These are phyloP conservation scores for Coleophoma crateriformis DNA, from an alignment of 2,329 filamentous ascomycete species.

Conservation along the genomic window DNA sequence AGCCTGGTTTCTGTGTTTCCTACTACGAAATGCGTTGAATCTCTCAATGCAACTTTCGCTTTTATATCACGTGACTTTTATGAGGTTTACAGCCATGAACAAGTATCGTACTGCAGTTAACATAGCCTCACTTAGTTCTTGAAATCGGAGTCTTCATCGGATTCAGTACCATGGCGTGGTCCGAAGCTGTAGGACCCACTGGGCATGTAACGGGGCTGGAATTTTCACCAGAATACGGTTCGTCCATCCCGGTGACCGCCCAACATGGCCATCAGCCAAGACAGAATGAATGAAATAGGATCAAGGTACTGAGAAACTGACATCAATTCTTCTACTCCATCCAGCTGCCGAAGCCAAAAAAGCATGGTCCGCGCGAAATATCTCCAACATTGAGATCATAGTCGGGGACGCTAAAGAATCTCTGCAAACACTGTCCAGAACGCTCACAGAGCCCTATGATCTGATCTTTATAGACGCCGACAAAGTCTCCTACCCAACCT, in stretches of 20 bases:
- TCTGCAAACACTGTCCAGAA: constrained; percentile 7
- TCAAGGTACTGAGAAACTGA: background rate
- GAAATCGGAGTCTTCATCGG: constrained; percentile 24
- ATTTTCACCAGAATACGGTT: constrained; percentile 35
- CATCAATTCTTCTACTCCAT: constrained; percentile 13
- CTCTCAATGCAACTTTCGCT: too few species aligned
- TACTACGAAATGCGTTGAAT: too few species aligned
- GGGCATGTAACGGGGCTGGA: constrained; percentile 35
- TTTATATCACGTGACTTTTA: too few species aligned
- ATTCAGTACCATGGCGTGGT: constrained; percentile 19
- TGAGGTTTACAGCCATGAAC: too few species aligned
- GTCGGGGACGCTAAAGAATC: constrained; percentile 38
- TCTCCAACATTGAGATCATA: constrained; percentile 40
- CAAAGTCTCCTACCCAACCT: constrained; percentile 44
- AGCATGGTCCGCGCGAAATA: constrained; percentile 29
- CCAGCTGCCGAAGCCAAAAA: constrained; percentile 28
- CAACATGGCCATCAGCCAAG: background rate
- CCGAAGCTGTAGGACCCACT: constrained; percentile 16
- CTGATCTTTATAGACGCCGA: constrained; percentile 50
- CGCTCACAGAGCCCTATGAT: constrained; percentile 38
- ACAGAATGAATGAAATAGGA: background rate
- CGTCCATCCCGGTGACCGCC: background rate
- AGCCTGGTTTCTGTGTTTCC: too few species aligned
- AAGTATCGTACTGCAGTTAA: background rate
- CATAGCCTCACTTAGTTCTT: constrained; percentile 13